Evolutionary conservation across 2,329 filamentous ascomycete genomes (phyloP), one percentile per base, ranked within the genome.

Genomic region (Hymenoscyphus fraxineus): DNA sequence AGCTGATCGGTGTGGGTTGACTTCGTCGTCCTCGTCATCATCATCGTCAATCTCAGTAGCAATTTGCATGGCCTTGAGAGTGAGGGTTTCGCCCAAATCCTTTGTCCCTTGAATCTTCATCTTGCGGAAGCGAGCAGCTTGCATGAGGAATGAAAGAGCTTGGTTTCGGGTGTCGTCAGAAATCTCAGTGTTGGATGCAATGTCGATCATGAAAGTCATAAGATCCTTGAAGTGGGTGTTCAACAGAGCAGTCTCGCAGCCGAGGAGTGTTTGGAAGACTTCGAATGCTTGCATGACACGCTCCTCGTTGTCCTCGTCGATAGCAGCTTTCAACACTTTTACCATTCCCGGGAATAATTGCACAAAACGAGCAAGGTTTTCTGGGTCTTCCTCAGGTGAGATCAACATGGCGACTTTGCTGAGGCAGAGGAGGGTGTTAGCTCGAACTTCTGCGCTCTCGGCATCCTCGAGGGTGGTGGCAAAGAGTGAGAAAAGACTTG

Each of bases 231-330:
- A 92, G 80, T 97, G 93, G 63, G 86, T 83, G 69, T 89, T 90
- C 61, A 98, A 82, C 60, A 98, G 85, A 58, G 91, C 86, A 38
- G 92, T 90, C 76, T 97, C 94, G 77, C 92, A 97, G 68, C 90
- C 91, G 62, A 99, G 85, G 73, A 97, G 88, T 60, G 92, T 95
- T 81, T 98, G 95, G 85, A 98, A 97, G 70, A 97, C 93, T 76
- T 98, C 95, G 72, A 98, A 99, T 32, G 92, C 87, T 75, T 94
- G 88, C 82, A 94, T 92, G 71, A 91, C 88, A 76, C 90, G 89
- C 75, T 97, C 93, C 72, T 97, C 93, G 72, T 97, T 90, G 64
- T 86, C 85, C 64, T 85, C 84, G 72, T 92, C 85, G 65, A 98
- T 90, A 32, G 91, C 87, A 68, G 88, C 85, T 83, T 97, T 95